Evolutionary conservation across 1,284 basidiomycete genomes (phyloP), one percentile per base, ranked within the genome.

Genomic region (Cutaneotrichosporon cavernicola): DNA sequence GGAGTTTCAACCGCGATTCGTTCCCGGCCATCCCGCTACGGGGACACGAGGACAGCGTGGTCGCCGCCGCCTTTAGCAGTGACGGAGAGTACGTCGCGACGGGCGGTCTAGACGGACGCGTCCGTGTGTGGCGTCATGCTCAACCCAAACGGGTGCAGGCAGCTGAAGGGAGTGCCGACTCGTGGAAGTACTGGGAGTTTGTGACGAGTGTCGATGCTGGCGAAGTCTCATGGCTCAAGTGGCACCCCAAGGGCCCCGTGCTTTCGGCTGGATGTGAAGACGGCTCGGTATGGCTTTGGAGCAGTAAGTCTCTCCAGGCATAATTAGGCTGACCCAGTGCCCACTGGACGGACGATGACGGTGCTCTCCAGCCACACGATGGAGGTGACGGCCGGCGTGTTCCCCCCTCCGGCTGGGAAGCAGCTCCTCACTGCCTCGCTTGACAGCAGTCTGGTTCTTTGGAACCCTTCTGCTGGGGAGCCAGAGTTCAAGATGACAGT

Each of bases 211-310:
- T 99, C 57, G 90, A 95, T 74, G 96, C 95, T 0, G 93, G 97
- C 78, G 96, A 99, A 83, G 89, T 98, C 56, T 67, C 96, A 92
- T 97, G 93, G 87, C 79, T 99, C 56, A 84, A 87, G 81, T 99
- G 96, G 96, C 97, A 99, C 82, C 96, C 97, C 0, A 95, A 90
- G 79, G 97, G 95, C 13, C 83, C 84, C 53, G 90, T 97, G 2
- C 85, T 99, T 0, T 85, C 96, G 6, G 94, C 92, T 0, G 96
- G 96, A 40, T 90, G 91, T 18, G 92, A 96, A 69, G 96, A 99
- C 78, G 87, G 90, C 4, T 97, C 91, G 2, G 88, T 96, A 26
- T 99, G 96, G 96, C 84, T 99, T 73, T 99, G 95, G 95, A 91
- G 97, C 82, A 82, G 94, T 95, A 78, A 73, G 62, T 51, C 18